Evolutionary conservation across 345 rosid genomes (phyloP), one percentile per base, ranked within the genome.

Genomic region (Hibiscus tridactylites): DNA sequence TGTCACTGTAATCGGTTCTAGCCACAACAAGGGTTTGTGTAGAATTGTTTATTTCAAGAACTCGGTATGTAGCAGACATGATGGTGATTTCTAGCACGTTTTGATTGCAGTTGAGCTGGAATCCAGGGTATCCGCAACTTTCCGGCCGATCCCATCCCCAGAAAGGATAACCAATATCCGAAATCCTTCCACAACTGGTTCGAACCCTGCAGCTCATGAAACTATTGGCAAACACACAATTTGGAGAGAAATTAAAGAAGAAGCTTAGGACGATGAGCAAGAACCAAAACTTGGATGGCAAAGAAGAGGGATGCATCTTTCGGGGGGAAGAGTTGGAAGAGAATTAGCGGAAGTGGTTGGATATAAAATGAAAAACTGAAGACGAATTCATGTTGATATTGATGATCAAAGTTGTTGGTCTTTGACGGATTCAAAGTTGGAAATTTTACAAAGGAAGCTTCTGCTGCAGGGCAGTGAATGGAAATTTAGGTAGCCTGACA

Each of bases 121-220:
- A 85, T 1, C 71, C 68, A 0, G 79, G 88, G 28, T 49, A 75
- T 16, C 88, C 88, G 1, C 88, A 84, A 0, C 46, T 69, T 53
- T 50, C 71, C 16, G 71, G 77, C 3, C 9, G 67, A 11, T 49
- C 0, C 0, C 0, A 37, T 56, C 77, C 62, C 80, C 81, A 79
- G 57, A 83, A 83, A 28, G 87, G 84, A 10, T 83, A 83, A 0
- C 2, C 58, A 4, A 81, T 73, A 0, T 13, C 1, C 0, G 0
- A 7, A 19, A 70, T 72, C n/a, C 67, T 0, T 6, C 78, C 83
- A 4, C 87, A 83, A 0, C 0, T 0, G 50, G 77, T 56, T 4
- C 9, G 3, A 0, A 0, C 0, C 24, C 52, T 19, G 70, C 84
- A 81, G 52, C 0, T 71, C 1, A 0, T 35, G 26, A 73, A 52